phyloP scores from a whole-genome alignment of 202 grass and related monocot genomes.

The Carex sylvatica region DNA sequence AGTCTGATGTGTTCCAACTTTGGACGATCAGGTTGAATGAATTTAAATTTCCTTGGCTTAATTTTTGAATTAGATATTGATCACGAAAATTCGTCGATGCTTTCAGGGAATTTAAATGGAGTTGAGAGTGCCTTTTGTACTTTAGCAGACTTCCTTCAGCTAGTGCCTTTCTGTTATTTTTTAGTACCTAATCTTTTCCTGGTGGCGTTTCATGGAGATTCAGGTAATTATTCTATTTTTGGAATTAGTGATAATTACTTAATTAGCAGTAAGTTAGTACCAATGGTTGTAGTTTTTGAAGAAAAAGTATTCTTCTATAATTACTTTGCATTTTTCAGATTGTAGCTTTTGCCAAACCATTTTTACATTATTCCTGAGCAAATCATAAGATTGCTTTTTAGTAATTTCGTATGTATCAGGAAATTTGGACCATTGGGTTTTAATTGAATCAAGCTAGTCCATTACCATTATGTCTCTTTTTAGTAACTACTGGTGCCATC shows the following conservation, averaged over 20 bases:
- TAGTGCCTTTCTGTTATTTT: not conserved
- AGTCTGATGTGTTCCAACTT: not conserved
- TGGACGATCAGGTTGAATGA: not conserved
- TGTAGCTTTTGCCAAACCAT: not conserved
- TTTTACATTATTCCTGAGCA: not conserved
- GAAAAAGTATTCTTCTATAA: not conserved
- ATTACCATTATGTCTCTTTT: not conserved
- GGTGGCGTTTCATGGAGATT: not conserved
- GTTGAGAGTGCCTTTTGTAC: not conserved
- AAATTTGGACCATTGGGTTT: not conserved
- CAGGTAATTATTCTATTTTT: not conserved
- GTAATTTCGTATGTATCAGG: not conserved
- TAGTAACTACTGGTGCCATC: not conserved
- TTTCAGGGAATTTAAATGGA: slow-evolving; percentile 14
- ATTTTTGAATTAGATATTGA: not conserved
- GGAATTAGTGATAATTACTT: not conserved
- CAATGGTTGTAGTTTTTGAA: not conserved
- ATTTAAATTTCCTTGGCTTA: not conserved
- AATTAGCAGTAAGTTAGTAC: not conserved
- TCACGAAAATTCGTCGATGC: not conserved
- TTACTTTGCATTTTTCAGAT: slow-evolving; percentile 3
- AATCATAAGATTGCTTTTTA: not conserved
- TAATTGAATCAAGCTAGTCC: not conserved
- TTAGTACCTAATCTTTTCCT: not conserved
- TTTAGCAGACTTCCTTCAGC: not conserved